Conservation (phyloP, 805 yeast species). For the Wickerhamiella siamensis region DNA sequence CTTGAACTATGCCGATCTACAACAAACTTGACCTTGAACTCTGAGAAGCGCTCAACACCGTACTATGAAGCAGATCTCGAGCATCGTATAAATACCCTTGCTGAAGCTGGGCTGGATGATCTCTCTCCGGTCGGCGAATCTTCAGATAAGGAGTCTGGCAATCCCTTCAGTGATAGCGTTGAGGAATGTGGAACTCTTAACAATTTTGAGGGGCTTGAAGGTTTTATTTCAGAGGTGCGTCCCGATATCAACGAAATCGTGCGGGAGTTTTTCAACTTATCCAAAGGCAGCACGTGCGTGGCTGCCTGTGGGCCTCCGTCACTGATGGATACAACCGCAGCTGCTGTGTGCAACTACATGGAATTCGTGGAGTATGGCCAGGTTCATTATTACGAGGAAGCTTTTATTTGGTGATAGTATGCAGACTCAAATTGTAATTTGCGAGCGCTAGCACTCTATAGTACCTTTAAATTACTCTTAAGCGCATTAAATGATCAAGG, state of each 20-base stretch:
- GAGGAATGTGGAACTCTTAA: neutral
- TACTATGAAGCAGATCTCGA: neutral
- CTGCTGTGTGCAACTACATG: slow-evolving; percentile 11
- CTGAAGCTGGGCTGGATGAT: neutral
- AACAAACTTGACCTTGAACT: neutral
- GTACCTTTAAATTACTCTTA: no score
- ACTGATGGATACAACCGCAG: slow-evolving; percentile 18
- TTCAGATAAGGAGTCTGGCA: neutral
- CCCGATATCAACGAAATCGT: slow-evolving; percentile 27
- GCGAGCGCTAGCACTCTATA: no score
- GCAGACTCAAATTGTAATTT: no score
- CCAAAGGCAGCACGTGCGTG: slow-evolving; percentile 29
- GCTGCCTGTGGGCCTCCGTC: slow-evolving; percentile 23
- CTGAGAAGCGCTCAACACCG: neutral
- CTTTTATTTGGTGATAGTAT: slow-evolving; percentile 67
- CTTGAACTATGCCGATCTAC: neutral
- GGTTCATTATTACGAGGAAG: slow-evolving; percentile 60
- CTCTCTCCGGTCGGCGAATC: no score
- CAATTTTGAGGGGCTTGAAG: neutral
- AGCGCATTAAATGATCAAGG: no score
- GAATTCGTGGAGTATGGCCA: slow-evolving; percentile 26
- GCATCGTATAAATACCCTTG: neutral
- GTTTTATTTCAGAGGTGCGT: slow-evolving; percentile 23
- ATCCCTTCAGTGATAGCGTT: neutral
- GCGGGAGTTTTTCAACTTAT: slow-evolving; percentile 36